Conservation (phyloP, 176 grass and related monocot species). For the Oryza nivara region DNA sequence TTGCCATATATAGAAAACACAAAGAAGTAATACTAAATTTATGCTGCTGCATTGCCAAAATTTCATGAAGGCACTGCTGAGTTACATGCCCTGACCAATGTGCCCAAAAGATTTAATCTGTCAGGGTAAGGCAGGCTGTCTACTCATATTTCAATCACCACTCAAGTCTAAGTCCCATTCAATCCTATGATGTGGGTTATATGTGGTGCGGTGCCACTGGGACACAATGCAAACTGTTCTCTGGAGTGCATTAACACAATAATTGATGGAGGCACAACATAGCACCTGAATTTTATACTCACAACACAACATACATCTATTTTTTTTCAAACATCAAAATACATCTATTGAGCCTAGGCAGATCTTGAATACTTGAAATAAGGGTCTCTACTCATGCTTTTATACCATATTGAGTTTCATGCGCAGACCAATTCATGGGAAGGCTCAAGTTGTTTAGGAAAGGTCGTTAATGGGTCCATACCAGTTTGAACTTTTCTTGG, state of each 20-base stretch:
- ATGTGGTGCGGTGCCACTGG: background rate
- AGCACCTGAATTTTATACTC: background rate
- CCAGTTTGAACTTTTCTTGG: background rate
- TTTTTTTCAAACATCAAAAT: too few species aligned
- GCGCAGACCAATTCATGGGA: constrained; percentile 4
- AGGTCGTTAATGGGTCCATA: background rate
- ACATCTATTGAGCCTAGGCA: background rate
- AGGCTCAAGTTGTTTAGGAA: constrained; percentile 24
- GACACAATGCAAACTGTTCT: background rate
- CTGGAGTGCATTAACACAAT: constrained; percentile 4
- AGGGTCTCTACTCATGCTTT: background rate
- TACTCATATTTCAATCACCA: constrained; percentile 22
- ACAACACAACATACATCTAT: background rate
- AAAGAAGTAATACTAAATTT: background rate
- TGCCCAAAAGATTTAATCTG: constrained; percentile 6
- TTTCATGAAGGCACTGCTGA: background rate
- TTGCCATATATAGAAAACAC: constrained; percentile 27
- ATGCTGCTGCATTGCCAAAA: constrained; percentile 19
- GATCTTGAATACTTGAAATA: constrained; percentile 29
- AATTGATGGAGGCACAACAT: constrained; percentile 10
- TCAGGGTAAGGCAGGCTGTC: constrained; percentile 6
- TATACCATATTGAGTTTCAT: constrained; percentile 9
- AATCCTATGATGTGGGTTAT: background rate
- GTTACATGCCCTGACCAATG: constrained; percentile 13
- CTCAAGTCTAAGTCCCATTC: constrained; percentile 19